phyloP scores from a whole-genome alignment of 176 grass and related monocot genomes.

The Rhipidocladum racemiflorum region DNA sequence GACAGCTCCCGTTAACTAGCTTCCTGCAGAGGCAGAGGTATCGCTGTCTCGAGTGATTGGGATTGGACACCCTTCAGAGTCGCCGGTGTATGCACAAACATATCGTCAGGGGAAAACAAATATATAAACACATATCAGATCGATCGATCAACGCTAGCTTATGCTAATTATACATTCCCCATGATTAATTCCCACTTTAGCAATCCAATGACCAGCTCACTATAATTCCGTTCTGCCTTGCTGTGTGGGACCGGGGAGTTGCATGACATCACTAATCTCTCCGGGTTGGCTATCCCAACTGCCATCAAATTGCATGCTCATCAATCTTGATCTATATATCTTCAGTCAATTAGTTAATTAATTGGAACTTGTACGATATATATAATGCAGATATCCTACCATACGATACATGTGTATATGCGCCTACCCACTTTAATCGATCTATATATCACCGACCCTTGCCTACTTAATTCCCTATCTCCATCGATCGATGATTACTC shows the following conservation, averaged over 20 bases:
- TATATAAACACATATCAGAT: not conserved
- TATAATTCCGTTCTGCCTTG: not conserved
- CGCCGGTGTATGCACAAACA: not conserved
- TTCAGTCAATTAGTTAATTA: not conserved
- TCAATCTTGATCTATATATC: not conserved
- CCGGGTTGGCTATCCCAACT: slow-evolving; percentile 12
- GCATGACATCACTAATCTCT: slow-evolving; percentile 6
- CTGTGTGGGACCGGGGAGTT: not conserved
- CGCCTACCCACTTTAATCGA: slow-evolving; percentile 18
- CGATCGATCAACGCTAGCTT: not conserved
- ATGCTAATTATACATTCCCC: not conserved
- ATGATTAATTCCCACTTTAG: slow-evolving; percentile 28
- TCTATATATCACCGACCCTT: slow-evolving; percentile 16
- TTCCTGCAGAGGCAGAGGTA: slow-evolving; percentile 9
- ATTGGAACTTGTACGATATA: not conserved
- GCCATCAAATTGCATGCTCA: slow-evolving; percentile 6
- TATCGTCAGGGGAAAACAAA: not conserved
- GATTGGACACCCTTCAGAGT: slow-evolving; percentile 51
- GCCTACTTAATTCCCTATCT: slow-evolving; percentile 11
- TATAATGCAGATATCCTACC: not conserved
- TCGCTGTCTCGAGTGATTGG: slow-evolving; percentile 42
- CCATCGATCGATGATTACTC: not conserved
- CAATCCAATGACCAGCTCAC: not conserved
- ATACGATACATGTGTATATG: not conserved
- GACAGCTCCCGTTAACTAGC: slow-evolving; percentile 14